Base-by-base conservation (phyloP, 2,329 filamentous ascomycete genomes). In the Dactylellina parvicollis region DNA sequence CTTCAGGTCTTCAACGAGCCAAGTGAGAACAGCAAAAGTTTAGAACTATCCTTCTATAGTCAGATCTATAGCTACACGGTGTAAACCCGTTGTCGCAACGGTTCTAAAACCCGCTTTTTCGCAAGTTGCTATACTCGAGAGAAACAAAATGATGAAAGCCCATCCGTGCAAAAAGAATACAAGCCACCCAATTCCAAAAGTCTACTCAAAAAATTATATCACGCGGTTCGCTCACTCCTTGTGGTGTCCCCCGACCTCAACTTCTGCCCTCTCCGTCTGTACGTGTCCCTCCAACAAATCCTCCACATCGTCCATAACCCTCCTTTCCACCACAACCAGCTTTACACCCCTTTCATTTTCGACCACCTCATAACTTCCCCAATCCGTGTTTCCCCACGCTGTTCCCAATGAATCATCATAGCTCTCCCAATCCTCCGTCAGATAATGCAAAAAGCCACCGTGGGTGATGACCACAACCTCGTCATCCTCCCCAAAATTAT, bases 331-430 rank as follows among this genome's bases (percentile, higher is more conserved):
- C 49, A 77, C 76, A 3, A 72, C 42, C 3, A 77, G 38, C 9
- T 64, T 57, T 14, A 73, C 62, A 10, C 38, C 30, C 2, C 57
- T 75, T 5, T 69, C 69, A 0, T 22, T 34, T n/a, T 22, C 28
- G 0, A 4, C 52, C 44, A 76, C 67, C n/a, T 57, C 50, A 54
- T 75, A 78, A n/a, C 71, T 76, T 4, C 76, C 65, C 40, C 76
- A 76, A 28, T 78, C 77, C 0, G 77, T 77, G 52, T 78, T 77
- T 3, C 10, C 20, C 77, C 77, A 78, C 4, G 69, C 75, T 0
- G 76, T 77, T 3, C 76, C 76, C 0, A 22, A 24, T 16, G 34
- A 18, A 0, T 57, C 46, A 20, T 75, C 64, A 26, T 73, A 59
- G 2, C 65, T 71, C 1, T 40, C 52, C 77, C 76, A 77, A 34